Evolutionary conservation across 1,284 basidiomycete genomes (phyloP).

Genomic region (Pseudozyma thailandica): DNA sequence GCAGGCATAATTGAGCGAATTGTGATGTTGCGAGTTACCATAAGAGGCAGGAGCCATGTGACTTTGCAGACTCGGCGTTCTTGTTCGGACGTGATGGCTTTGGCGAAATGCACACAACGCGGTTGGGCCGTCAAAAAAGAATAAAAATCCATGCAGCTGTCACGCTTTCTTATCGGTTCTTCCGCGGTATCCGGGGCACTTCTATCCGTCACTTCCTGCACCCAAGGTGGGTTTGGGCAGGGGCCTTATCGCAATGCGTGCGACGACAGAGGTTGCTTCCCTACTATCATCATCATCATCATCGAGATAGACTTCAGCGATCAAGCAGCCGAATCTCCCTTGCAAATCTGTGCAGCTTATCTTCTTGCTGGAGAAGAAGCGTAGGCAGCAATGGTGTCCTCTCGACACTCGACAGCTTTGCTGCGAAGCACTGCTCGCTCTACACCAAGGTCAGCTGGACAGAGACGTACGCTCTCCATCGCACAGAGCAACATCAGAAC

Average conservation of each 20-base stretch:
- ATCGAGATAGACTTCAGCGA: too few species aligned
- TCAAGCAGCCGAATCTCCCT: too few species aligned
- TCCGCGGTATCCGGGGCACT: neutral
- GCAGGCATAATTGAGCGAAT: neutral
- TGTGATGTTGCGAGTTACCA: conserved; percentile 13
- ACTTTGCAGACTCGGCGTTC: too few species aligned
- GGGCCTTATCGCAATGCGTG: too few species aligned
- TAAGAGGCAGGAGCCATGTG: conserved; percentile 36
- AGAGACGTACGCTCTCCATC: neutral
- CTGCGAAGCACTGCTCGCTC: conserved; percentile 19
- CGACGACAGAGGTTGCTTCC: neutral
- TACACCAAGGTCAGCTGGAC: neutral
- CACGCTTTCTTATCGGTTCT: conserved; percentile 8
- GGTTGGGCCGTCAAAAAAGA: neutral
- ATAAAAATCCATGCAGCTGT: conserved; percentile 20
- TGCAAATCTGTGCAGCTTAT: neutral
- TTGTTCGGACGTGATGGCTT: conserved; percentile 23
- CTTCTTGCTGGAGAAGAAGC: neutral
- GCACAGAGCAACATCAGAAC: neutral
- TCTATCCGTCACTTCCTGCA: neutral
- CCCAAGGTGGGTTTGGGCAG: neutral
- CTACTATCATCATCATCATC: conserved; percentile 11
- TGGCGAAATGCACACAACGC: neutral
- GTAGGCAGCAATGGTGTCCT: conserved; percentile 9
- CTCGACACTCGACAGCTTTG: conserved; percentile 11